phyloP scores from a whole-genome alignment of 225 moss, liverwort and hornwort genomes.

The Antitrichia curtipendula region DNA sequence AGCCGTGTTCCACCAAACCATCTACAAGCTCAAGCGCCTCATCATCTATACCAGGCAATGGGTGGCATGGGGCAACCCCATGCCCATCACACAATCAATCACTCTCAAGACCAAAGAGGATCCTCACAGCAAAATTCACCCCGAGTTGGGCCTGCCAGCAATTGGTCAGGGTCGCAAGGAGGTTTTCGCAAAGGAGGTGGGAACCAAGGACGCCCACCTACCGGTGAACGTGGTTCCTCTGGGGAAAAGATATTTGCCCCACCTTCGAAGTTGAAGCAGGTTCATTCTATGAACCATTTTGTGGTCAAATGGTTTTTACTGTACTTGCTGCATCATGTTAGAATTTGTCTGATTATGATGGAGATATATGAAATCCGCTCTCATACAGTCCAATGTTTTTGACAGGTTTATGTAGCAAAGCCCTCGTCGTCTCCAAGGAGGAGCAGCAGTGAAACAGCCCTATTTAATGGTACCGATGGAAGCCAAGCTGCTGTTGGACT shows the following conservation, averaged over 20 bases:
- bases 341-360: background rate
- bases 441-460: constrained; percentile 28
- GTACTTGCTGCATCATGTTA: background rate
- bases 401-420: constrained; percentile 52
- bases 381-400: background rate
- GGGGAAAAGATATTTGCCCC: constrained; percentile 42
- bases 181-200: constrained; percentile 48
- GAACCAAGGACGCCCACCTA: constrained; percentile 43
- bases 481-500: constrained; percentile 27
- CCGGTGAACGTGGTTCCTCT: constrained; percentile 35
- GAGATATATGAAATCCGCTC: background rate
- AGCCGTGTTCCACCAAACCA: constrained; percentile 24
- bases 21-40: constrained; percentile 29
- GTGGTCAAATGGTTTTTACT: background rate
- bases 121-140: constrained; percentile 38
- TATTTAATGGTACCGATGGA: constrained; percentile 36
- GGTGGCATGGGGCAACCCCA: constrained; percentile 46
- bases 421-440: constrained; percentile 42
- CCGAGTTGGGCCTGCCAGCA: constrained; percentile 37
- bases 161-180: constrained; percentile 44
- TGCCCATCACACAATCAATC: constrained; percentile 26
- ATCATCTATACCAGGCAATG: constrained; percentile 40
- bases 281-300: background rate
- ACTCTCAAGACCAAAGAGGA: constrained; percentile 32
- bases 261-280: constrained; percentile 55